Evolutionary conservation across 225 moss, liverwort and hornwort species (phyloP).

Genomic region (Bryum argenteum): DNA sequence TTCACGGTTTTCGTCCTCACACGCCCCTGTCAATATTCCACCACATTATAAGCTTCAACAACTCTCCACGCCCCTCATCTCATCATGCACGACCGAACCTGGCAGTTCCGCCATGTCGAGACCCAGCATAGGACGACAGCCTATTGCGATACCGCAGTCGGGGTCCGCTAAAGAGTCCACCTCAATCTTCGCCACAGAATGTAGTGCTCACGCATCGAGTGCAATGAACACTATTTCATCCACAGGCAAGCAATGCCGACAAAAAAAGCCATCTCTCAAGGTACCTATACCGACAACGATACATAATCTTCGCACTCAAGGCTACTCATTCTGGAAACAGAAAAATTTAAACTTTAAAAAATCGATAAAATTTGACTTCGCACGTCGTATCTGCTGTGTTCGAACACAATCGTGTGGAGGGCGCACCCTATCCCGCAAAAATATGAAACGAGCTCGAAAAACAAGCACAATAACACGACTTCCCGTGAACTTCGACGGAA

Average conservation of each 20-base stretch:
- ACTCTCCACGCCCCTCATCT: background rate
- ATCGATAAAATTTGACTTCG: too few species aligned
- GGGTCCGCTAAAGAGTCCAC: constrained; percentile 53
- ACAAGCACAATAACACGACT: background rate
- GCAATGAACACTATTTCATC: constrained; percentile 26
- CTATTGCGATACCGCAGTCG: constrained; percentile 38
- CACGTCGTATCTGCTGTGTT: too few species aligned
- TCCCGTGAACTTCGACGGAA: background rate
- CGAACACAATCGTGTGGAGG: too few species aligned
- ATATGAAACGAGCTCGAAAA: background rate
- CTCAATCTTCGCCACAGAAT: constrained; percentile 40
- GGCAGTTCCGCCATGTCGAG: background rate
- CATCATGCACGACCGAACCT: constrained; percentile 5
- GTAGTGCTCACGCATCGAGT: constrained; percentile 33
- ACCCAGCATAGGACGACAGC: constrained; percentile 52
- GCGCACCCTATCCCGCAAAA: too few species aligned
- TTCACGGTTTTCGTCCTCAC: constrained; percentile 96
- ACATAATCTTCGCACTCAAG: too few species aligned
- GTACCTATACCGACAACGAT: background rate
- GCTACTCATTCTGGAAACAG: too few species aligned
- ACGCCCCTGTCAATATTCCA: constrained; percentile 57
- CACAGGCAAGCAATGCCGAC: constrained; percentile 18
- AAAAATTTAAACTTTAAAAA: too few species aligned
- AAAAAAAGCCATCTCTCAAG: background rate
- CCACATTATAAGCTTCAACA: background rate